These are phyloP conservation scores for Mycena rebaudengoi DNA, from an alignment of 768 basidiomycete genomes.

Conservation along the genomic window DNA sequence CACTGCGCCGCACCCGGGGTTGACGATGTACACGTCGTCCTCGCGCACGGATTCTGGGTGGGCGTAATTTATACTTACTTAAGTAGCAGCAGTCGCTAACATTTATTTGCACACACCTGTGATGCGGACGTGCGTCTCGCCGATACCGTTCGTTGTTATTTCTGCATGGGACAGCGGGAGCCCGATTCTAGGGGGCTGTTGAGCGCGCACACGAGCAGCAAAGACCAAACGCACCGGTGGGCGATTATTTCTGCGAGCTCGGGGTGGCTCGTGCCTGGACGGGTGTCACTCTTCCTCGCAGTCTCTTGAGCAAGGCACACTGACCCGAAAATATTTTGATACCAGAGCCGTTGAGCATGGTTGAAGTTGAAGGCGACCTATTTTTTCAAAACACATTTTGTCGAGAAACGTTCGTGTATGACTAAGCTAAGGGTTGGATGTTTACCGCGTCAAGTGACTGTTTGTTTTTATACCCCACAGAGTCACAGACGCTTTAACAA, in stretches of 20 bases:
- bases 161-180: constrained; percentile 88
- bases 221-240: constrained; percentile 68
- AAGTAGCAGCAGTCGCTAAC: too few species aligned
- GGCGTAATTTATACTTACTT: too few species aligned
- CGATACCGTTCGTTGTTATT: constrained; percentile 87
- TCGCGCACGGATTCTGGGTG: constrained; percentile 88
- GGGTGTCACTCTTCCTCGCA: not conserved
- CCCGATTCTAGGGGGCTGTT: constrained; percentile 72
- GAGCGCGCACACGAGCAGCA: constrained; percentile 32
- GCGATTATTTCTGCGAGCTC: constrained; percentile 95
- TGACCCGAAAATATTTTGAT: constrained; percentile 67
- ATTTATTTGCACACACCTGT: constrained; percentile 35
- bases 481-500: too few species aligned
- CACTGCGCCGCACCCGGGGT: constrained; percentile 85
- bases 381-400: too few species aligned
- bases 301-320: constrained; percentile 21
- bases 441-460: too few species aligned
- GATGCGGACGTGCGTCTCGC: constrained; percentile 92
- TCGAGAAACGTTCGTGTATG: too few species aligned
- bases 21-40: constrained; percentile 99
- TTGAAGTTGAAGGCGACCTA: too few species aligned
- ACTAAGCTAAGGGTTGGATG: too few species aligned
- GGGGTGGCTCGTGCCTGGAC: constrained; percentile 90
- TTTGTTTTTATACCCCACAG: too few species aligned
- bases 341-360: constrained; percentile 64